Conservation (phyloP, 768 basidiomycete species). For the Mycena capillaripes region DNA sequence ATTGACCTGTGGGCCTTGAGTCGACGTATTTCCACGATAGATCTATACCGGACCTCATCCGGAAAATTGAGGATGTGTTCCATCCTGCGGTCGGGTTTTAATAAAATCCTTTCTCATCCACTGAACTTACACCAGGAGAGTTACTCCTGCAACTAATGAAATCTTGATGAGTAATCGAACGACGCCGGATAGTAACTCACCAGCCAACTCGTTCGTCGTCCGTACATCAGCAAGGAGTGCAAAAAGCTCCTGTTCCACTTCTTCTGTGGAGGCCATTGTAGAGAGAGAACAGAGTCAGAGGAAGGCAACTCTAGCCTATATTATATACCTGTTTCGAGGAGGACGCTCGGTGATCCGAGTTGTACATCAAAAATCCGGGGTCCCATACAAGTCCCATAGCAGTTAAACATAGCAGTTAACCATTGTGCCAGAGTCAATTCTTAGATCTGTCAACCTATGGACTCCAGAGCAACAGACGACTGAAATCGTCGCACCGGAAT, state of each 20-base stretch:
- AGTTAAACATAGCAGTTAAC: no score
- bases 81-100: not conserved
- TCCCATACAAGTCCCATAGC: no score
- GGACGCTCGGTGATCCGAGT: no score
- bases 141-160: slow-evolving; percentile 2
- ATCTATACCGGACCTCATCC: slow-evolving; percentile 3
- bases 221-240: slow-evolving; percentile 7
- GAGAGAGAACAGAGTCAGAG: no score
- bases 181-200: not conserved
- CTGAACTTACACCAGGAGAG: not conserved
- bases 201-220: slow-evolving; percentile 11
- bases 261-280: not conserved
- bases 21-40: not conserved
- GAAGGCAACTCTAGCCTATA: no score
- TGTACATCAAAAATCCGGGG: no score
- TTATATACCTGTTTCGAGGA: no score
- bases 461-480: no score
- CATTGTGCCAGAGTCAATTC: no score
- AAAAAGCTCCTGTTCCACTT: slow-evolving; percentile 5
- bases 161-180: not conserved
- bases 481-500: no score
- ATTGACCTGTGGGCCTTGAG: not conserved
- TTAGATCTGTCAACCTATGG: no score
- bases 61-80: slow-evolving; percentile 18
- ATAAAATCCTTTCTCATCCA: not conserved